These are phyloP conservation scores for Ganoderma sinense DNA, from an alignment of 1,284 basidiomycete species.

Conservation along the genomic window DNA sequence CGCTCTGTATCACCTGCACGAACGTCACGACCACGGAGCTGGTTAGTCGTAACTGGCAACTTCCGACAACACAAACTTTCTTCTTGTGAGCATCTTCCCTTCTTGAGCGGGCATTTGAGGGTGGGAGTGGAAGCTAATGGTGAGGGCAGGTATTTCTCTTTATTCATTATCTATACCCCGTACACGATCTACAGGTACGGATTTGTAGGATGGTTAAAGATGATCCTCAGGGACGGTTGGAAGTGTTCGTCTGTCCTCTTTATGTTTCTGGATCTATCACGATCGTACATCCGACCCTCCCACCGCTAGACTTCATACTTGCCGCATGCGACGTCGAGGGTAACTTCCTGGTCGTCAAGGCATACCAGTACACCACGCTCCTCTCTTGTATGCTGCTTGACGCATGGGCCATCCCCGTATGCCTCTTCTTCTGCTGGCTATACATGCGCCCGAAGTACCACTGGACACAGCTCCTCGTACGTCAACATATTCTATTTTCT, in stretches of 20 bases:
- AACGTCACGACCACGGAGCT: conserved; percentile 85
- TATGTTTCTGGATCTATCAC: background rate
- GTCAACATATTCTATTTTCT: conserved; percentile 32
- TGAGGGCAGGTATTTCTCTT: conserved; percentile 71
- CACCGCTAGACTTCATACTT: conserved; percentile 71
- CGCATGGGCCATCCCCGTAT: conserved; percentile 89
- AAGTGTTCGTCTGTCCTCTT: conserved; percentile 64
- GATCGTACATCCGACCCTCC: background rate
- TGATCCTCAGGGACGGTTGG: conserved; percentile 71
- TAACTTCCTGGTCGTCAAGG: conserved; percentile 86
- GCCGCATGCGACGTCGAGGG: conserved; percentile 85
- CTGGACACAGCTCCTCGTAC: conserved; percentile 80
- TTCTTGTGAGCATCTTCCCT: conserved; percentile 66
- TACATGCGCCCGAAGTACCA: conserved; percentile 84
- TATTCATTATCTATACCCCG: conserved; percentile 81
- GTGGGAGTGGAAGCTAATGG: background rate
- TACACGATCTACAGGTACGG: conserved; percentile 84
- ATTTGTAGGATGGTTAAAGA: conserved; percentile 5
- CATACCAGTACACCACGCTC: conserved; percentile 87
- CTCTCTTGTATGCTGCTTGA: conserved; percentile 89
- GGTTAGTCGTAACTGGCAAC: conserved; percentile 69
- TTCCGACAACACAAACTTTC: conserved; percentile 84
- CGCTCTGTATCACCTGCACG: conserved; percentile 86
- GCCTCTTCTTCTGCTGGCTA: conserved; percentile 82
- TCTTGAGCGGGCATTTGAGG: background rate